Conservation (phyloP, 441 rosid species). For the Lepidium campestre region DNA sequence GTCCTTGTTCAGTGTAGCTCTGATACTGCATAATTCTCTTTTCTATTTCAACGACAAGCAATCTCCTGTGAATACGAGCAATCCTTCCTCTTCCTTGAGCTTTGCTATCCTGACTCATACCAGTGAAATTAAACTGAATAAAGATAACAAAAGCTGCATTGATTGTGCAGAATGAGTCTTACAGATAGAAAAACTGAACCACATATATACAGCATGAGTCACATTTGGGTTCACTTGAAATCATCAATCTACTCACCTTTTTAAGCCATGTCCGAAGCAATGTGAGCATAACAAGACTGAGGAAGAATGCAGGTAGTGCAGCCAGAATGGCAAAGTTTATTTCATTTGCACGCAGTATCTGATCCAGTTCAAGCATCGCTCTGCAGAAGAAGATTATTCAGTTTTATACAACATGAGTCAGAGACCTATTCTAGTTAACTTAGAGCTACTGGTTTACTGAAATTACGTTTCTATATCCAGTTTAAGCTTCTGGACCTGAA, state of each 20-base stretch:
- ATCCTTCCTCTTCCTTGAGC: conserved; percentile 92
- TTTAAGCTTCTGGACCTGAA: conserved; percentile 97
- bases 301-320: conserved; percentile 86
- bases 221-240: conserved; percentile 2
- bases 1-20: conserved; percentile 63
- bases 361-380: conserved; percentile 97
- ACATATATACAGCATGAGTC: background rate
- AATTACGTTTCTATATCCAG: conserved; percentile 91
- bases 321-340: conserved; percentile 95
- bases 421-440: conserved; percentile 5
- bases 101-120: conserved; percentile 56
- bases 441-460: conserved; percentile 18
- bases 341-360: conserved; percentile 95
- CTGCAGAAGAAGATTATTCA: conserved; percentile 37
- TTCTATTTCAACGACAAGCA: conserved; percentile 78
- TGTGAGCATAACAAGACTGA: conserved; percentile 59
- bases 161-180: conserved; percentile 2
- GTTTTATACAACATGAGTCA: conserved; percentile 21
- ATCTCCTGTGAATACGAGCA: conserved; percentile 83
- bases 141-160: conserved; percentile 6
- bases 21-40: conserved; percentile 80
- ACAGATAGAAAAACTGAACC: background rate
- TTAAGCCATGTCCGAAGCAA: conserved; percentile 69
- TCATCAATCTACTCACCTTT: conserved; percentile 39
- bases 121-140: background rate